These are phyloP conservation scores for Lepidium sativum DNA, from an alignment of 345 rosid species.

Conservation along the genomic window DNA sequence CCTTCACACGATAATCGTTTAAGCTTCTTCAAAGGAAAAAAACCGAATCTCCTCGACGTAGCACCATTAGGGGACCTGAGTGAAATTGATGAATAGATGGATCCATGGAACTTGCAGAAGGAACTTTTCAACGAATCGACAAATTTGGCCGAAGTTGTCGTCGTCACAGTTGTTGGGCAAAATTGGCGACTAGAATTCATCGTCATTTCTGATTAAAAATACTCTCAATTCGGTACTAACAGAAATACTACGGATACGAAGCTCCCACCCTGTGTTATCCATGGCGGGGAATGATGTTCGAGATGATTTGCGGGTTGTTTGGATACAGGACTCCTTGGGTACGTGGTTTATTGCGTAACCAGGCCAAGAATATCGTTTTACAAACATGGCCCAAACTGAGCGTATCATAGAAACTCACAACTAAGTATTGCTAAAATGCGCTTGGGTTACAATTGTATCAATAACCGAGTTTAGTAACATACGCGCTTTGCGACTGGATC, in stretches of 20 bases:
- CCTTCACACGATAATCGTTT: not conserved
- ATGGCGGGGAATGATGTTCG: conserved; percentile 19
- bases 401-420: not conserved
- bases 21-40: conserved; percentile 8
- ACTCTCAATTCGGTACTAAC: not conserved
- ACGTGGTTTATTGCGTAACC: not conserved
- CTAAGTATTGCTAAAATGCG: not conserved
- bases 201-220: conserved; percentile 33
- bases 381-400: not conserved
- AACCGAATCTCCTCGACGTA: conserved; percentile 17
- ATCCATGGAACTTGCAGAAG: conserved; percentile 36
- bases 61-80: conserved; percentile 9
- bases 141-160: not conserved
- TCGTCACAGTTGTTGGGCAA: conserved; percentile 28
- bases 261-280: conserved; percentile 23
- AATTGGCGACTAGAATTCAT: conserved; percentile 48
- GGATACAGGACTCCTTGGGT: too few species aligned
- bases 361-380: not conserved
- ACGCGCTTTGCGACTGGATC: not conserved
- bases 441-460: not conserved
- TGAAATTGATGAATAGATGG: conserved; percentile 23
- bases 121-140: conserved; percentile 22
- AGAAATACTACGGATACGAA: not conserved
- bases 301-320: conserved; percentile 17
- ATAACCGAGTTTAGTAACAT: not conserved